Conservation (phyloP, 1,139 yeast genomes). For the Yamadazyma triangularis region DNA sequence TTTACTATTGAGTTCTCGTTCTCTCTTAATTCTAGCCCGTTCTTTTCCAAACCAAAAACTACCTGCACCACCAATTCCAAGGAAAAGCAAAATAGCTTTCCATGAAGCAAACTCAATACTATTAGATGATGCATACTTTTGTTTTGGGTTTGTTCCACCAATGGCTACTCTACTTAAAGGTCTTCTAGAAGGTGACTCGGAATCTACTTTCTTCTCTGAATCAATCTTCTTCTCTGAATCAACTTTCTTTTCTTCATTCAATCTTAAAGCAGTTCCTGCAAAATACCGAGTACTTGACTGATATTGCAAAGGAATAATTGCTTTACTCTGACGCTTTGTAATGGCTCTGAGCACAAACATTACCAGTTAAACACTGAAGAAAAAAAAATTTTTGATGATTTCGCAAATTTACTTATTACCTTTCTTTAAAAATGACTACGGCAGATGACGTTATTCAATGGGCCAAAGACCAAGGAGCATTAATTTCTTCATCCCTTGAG, state of each 20-base stretch:
- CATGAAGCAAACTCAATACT: conserved; percentile 76
- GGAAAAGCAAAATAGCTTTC: conserved; percentile 70
- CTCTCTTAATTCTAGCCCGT: conserved; percentile 66
- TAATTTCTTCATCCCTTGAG: conserved; percentile 21
- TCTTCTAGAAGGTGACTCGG: no score
- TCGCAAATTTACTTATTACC: no score
- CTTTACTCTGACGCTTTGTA: no score
- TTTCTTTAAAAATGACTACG: no score
- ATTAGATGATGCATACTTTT: conserved; percentile 29
- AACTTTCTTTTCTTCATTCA: not conserved
- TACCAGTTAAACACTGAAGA: no score
- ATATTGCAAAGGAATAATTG: not conserved
- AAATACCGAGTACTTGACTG: conserved; percentile 1
- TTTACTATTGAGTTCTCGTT: conserved; percentile 77
- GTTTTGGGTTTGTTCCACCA: conserved; percentile 29
- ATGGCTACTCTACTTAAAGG: conserved; percentile 50
- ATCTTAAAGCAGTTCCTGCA: conserved; percentile 2
- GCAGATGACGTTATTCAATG: conserved; percentile 32
- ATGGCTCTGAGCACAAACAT: no score
- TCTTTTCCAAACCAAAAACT: conserved; percentile 68
- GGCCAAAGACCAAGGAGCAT: conserved; percentile 49
- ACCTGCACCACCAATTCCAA: conserved; percentile 64
- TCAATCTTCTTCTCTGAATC: not conserved
- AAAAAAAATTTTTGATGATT: no score
- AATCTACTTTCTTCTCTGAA: not conserved